Evolutionary conservation across 495 filamentous ascomycete species (phyloP), one percentile per base, ranked within the genome.

Genomic region (Neurospora pannonica): DNA sequence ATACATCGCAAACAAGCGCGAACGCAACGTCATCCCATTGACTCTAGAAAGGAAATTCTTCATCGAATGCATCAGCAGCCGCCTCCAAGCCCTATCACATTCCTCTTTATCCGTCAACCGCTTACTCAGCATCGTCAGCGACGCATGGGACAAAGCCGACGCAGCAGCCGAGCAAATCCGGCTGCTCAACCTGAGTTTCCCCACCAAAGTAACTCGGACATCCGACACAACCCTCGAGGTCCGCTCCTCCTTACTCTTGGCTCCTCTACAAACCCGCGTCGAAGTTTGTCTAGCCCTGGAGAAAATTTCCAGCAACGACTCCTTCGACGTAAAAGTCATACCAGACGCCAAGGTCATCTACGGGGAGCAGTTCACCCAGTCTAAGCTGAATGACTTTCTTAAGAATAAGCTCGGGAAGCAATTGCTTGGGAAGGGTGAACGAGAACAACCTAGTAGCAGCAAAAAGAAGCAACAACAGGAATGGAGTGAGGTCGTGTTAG

Each of bases 1-100:
- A 85, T 90, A 89, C 81, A 86, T 88, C 72, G 84, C 81, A 78
- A 74, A 81, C 83, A 82, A 87, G 83, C 82, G 80, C 75, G 82
- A 89, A 75, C 74, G 77, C 84, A 76, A 85, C 76, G 78, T 87
- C 80, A 73, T 81, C 80, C 84, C 86, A 72, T 74, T 75, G 77
- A 88, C 82, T 70, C 78, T 75, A 43, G 89, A 92, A 75, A 88
- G 88, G 72, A 88, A 91, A 70, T 94, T 94, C 84, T 92, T 94
- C 77, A 83, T 94, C 4, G 87, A 91, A 75, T 86, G 88, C 75
- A 87, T 91, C 73, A 85, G 87, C 54, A 86, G 88, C 62, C 85
- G 87, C 67, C 80, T 92, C 21, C 87, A 89, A 70, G 85, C 81
- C 24, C 78, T 90, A 39, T 77, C 83, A 42, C 86, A 90, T 81